A percentile compares a stretch with the other conserved stretches of the same genome.
These are phyloP conservation scores for Chrysoporthe deuterocubensis DNA, from an alignment of 2,329 filamentous ascomycete genomes.

Conservation along the genomic window DNA sequence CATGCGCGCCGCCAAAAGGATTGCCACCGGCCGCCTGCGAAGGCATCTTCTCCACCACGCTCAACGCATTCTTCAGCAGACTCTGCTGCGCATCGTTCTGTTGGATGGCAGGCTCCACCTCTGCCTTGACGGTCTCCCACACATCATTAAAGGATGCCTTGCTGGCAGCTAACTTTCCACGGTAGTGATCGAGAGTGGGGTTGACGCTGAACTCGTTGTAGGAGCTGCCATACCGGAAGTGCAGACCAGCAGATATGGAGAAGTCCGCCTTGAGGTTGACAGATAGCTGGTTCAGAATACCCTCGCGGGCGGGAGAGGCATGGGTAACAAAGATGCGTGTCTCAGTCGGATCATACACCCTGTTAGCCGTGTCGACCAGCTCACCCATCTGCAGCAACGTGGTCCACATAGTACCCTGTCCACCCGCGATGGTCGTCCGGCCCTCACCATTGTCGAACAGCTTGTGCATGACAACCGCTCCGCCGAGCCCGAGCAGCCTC, in stretches of 20 bases:
- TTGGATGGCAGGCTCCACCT: slow-evolving; percentile 92
- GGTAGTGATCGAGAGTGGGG: slow-evolving; percentile 95
- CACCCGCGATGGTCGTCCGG: slow-evolving; percentile 95
- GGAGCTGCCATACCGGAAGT: slow-evolving; percentile 98
- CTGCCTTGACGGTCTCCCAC: slow-evolving; percentile 96
- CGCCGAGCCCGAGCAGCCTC: slow-evolving; percentile 87
- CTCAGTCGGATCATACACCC: slow-evolving; percentile 97
- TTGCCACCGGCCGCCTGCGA: slow-evolving; percentile 93
- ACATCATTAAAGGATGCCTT: slow-evolving; percentile 99
- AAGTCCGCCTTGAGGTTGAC: slow-evolving; percentile 98
- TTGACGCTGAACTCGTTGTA: slow-evolving; percentile 99
- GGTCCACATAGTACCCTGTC: slow-evolving; percentile 99
- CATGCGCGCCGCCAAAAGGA: slow-evolving; percentile 87
- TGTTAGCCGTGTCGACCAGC: slow-evolving; percentile 94
- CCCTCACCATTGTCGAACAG: slow-evolving; percentile 98
- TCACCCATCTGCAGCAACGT: slow-evolving; percentile 98
- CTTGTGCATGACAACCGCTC: slow-evolving; percentile 99
- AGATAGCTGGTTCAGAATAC: slow-evolving; percentile 95
- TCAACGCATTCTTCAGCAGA: slow-evolving; percentile 85
- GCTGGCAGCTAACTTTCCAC: slow-evolving; percentile 95
- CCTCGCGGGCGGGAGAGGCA: slow-evolving; percentile 93
- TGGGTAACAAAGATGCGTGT: slow-evolving; percentile 97
- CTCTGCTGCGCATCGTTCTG: slow-evolving; percentile 95
- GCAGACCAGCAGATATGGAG: slow-evolving; percentile 93
- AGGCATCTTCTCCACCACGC: slow-evolving; percentile 98